Conservation (phyloP, 2,329 filamentous ascomycete species). For the Aspergillus proliferans region DNA sequence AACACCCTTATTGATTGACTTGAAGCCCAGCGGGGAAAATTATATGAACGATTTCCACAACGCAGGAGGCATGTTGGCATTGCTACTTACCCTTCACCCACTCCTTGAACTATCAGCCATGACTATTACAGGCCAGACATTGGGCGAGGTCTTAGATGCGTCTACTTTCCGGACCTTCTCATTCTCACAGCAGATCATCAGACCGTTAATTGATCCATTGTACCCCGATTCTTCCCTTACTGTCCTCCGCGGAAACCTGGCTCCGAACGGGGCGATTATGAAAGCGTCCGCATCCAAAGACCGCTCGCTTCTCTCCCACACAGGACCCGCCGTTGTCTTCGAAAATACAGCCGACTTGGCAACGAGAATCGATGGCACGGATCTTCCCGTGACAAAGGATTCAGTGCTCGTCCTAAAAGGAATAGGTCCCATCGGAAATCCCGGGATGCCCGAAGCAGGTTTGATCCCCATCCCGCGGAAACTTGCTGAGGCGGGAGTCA, state of each 20-base stretch:
- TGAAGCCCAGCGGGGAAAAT: conserved; percentile 50
- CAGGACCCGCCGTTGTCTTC: conserved; percentile 44
- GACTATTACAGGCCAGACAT: conserved; percentile 44
- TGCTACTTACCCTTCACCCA: conserved; percentile 43
- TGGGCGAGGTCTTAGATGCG: conserved; percentile 41
- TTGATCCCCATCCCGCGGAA: conserved; percentile 48
- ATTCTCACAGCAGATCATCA: conserved; percentile 39
- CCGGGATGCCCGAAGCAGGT: conserved; percentile 50
- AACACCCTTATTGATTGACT: conserved; percentile 44
- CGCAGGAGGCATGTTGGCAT: conserved; percentile 46
- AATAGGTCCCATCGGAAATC: conserved; percentile 47
- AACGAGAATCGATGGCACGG: conserved; percentile 40
- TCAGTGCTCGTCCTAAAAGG: conserved; percentile 45
- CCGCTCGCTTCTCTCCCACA: conserved; percentile 38
- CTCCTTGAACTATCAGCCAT: conserved; percentile 42
- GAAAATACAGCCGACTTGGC: conserved; percentile 44
- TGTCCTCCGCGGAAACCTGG: conserved; percentile 44
- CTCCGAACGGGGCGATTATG: conserved; percentile 44
- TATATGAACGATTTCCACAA: conserved; percentile 53
- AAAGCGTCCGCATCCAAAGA: conserved; percentile 49
- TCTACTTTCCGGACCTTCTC: conserved; percentile 38
- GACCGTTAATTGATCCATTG: conserved; percentile 41
- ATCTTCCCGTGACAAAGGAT: conserved; percentile 38
- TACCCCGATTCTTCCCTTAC: conserved; percentile 42
- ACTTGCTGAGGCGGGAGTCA: conserved; percentile 41